These are phyloP conservation scores for Claviceps cyperi DNA, from an alignment of 2,329 filamentous ascomycete species.

Conservation along the genomic window DNA sequence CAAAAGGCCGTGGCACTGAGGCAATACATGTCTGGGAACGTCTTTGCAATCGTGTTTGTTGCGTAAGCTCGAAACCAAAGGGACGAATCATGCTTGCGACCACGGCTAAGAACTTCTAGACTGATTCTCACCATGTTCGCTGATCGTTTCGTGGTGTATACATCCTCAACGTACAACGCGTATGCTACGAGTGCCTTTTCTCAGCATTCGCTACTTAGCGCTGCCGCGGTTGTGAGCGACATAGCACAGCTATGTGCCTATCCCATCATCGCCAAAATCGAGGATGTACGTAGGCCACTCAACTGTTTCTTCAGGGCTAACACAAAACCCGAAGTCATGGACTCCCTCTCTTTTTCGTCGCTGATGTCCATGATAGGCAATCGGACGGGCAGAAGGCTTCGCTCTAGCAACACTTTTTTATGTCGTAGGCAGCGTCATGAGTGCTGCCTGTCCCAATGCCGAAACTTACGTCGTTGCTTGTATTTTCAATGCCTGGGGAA, in stretches of 20 bases:
- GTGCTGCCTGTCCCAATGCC: conserved; percentile 39
- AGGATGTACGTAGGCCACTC: conserved; percentile 24
- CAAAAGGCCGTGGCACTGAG: conserved; percentile 9
- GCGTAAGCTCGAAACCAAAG: conserved; percentile 4
- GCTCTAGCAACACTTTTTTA: conserved; percentile 18
- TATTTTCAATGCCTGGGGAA: conserved; percentile 48
- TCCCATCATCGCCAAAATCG: conserved; percentile 44
- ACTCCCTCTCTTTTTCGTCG: not conserved
- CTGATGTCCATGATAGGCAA: conserved; percentile 20
- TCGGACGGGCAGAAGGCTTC: conserved; percentile 42
- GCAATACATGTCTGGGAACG: conserved; percentile 13
- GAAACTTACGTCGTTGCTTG: conserved; percentile 38
- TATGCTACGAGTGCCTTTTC: conserved; percentile 25
- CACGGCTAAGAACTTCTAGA: conserved; percentile 6
- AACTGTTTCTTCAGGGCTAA: not conserved
- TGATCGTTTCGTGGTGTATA: conserved; percentile 17
- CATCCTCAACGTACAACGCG: conserved; percentile 17
- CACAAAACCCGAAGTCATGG: not conserved
- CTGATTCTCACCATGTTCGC: conserved; percentile 18
- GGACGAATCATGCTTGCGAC: not conserved
- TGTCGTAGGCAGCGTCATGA: conserved; percentile 36
- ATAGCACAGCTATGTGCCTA: conserved; percentile 38
- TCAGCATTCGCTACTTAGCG: conserved; percentile 32
- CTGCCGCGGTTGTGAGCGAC: conserved; percentile 27
- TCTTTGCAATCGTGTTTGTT: conserved; percentile 12